Evolutionary conservation across 75 land plant species (phyloP).

Genomic region (Cryptomeria japonica): DNA sequence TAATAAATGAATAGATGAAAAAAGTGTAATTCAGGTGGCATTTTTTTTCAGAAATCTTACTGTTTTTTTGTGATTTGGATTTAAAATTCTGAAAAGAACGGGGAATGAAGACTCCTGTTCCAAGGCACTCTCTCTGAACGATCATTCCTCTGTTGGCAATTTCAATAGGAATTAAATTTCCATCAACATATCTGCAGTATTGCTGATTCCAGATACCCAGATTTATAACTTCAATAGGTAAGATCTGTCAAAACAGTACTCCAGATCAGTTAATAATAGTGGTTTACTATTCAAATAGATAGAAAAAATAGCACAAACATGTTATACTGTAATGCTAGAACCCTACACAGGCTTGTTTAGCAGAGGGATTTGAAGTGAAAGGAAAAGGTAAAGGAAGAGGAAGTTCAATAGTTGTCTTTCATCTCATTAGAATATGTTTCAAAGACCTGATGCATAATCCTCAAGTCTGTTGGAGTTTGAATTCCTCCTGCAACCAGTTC

Average conservation of each 20-base stretch:
- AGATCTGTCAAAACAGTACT: not conserved
- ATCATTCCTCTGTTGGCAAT: not conserved
- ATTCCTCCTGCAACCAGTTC: not conserved
- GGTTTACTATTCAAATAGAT: not conserved
- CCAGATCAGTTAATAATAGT: not conserved
- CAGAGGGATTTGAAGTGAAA: not conserved
- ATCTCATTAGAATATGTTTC: not conserved
- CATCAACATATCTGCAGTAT: not conserved
- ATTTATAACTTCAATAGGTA: not conserved
- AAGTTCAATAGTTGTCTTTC: not conserved
- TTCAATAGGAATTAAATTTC: not conserved
- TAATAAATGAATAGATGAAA: too few relatives aligned
- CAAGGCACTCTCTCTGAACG: not conserved
- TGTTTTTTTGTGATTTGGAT: not conserved
- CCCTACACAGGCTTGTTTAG: not conserved
- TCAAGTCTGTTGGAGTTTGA: not conserved
- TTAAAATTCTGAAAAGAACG: not conserved
- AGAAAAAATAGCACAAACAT: not conserved
- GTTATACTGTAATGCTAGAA: not conserved
- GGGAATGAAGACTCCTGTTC: slow-evolving; percentile 5
- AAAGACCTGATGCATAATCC: slow-evolving; percentile 2
- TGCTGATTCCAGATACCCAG: not conserved
- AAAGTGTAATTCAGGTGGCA: too few relatives aligned
- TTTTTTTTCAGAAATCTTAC: not conserved
- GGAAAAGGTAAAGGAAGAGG: too few relatives aligned